Conservation (phyloP, 768 basidiomycete genomes). For the Xerocomus spinulosus region DNA sequence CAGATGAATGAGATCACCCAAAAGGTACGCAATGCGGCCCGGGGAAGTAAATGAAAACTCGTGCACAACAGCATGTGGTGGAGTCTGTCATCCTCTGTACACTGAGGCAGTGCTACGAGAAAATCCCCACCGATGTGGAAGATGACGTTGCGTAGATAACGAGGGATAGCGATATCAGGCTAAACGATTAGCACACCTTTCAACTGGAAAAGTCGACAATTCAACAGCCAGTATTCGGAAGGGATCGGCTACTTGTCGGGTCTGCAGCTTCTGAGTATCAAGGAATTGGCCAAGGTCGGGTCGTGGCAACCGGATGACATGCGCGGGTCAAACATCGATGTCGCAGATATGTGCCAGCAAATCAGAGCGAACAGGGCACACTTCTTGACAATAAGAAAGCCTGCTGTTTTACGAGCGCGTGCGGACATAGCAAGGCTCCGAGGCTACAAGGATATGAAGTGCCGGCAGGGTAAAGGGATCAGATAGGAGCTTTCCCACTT, state of each 20-base stretch:
- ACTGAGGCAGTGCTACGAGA: slow-evolving; percentile 15
- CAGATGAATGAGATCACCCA: slow-evolving; percentile 6
- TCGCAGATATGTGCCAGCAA: not conserved
- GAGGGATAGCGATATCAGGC: slow-evolving; percentile 2
- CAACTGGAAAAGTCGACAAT: too few species aligned
- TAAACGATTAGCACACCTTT: slow-evolving; percentile 5
- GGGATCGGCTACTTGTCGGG: too few species aligned
- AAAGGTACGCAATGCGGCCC: slow-evolving; percentile 16
- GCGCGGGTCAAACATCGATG: too few species aligned
- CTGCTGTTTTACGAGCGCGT: not conserved
- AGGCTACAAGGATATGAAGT: slow-evolving; percentile 13
- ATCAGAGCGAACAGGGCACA: slow-evolving; percentile 4
- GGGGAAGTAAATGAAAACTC: slow-evolving; percentile 19
- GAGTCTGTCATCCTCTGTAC: not conserved
- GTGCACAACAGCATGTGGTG: slow-evolving; percentile 16
- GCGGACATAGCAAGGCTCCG: slow-evolving; percentile 22
- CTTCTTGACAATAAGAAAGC: slow-evolving; percentile 6
- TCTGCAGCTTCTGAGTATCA: too few species aligned
- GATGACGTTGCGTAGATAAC: slow-evolving; percentile 19
- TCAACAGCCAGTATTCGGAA: too few species aligned
- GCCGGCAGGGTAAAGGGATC: too few species aligned
- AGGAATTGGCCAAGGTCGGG: too few species aligned
- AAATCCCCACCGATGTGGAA: slow-evolving; percentile 14
- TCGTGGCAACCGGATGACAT: too few species aligned
- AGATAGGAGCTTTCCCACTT: slow-evolving; percentile 10